Conservation (phyloP, 345 rosid genomes). For the Syzygium jambos region DNA sequence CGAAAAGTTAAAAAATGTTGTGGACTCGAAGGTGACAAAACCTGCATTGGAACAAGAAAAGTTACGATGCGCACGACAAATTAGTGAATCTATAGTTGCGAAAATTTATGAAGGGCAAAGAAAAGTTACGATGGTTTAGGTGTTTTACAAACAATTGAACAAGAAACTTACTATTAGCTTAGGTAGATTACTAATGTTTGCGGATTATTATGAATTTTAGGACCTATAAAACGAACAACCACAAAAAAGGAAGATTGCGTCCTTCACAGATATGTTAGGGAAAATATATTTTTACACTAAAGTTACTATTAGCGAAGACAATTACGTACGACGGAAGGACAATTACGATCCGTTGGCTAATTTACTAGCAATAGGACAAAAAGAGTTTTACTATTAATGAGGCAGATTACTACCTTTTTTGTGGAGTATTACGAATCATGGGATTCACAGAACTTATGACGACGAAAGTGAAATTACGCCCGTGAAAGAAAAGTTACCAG, state of each 20-base stretch:
- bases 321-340: neutral
- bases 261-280: neutral
- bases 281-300: neutral
- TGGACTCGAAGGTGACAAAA: neutral
- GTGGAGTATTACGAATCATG: neutral
- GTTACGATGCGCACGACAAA: neutral
- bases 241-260: neutral
- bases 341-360: neutral
- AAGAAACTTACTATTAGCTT: neutral
- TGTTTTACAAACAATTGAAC: neutral
- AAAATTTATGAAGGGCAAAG: neutral
- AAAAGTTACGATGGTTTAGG: neutral
- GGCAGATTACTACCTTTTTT: neutral
- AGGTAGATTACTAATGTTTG: neutral
- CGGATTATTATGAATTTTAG: neutral
- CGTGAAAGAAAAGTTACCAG: neutral
- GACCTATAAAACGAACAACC: neutral
- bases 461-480: neutral
- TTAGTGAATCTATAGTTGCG: neutral
- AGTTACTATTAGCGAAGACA: neutral
- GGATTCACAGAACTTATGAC: neutral
- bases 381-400: neutral
- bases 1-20: rapidly evolving
- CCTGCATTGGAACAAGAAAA: neutral
- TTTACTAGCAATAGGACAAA: neutral